Evolutionary conservation across 306 rosid species (phyloP).

Genomic region (Psophocarpus tetragonolobus): DNA sequence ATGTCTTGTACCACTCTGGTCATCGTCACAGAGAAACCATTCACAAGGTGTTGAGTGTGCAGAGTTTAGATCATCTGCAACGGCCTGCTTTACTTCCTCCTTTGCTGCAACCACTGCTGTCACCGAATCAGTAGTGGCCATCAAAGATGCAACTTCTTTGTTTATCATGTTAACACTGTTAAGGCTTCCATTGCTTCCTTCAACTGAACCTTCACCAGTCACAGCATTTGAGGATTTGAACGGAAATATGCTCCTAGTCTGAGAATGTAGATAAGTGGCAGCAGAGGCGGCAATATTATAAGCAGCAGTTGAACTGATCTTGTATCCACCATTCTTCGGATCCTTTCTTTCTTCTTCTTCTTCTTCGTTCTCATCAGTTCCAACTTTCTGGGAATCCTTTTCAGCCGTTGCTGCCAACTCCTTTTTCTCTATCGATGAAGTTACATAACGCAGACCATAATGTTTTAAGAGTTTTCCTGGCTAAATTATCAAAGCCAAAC

Average conservation of each 20-base stretch:
- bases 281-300: constrained; percentile 89
- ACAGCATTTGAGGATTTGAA: constrained; percentile 57
- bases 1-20: constrained; percentile 63
- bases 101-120: constrained; percentile 95
- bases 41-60: constrained; percentile 80
- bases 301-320: constrained; percentile 66
- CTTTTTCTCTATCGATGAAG: constrained; percentile 77
- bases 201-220: constrained; percentile 39
- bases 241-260: constrained; percentile 71
- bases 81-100: constrained; percentile 98
- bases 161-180: constrained; percentile 44
- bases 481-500: constrained; percentile 52
- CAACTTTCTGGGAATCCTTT: constrained; percentile 46
- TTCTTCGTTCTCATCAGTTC: constrained; percentile 26
- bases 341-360: constrained; percentile 48
- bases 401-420: constrained; percentile 58
- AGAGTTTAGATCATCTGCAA: constrained; percentile 87
- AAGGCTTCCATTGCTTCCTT: constrained; percentile 39
- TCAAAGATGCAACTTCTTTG: constrained; percentile 74
- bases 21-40: constrained; percentile 91
- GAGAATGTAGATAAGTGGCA: constrained; percentile 81
- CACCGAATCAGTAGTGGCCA: constrained; percentile 89
- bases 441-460: constrained; percentile 61
- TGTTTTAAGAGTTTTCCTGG: constrained; percentile 66
- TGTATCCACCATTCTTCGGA: constrained; percentile 40